Evolutionary conservation across 257 asterid species (phyloP).

Genomic region (Nyctanthes arbortristis): DNA sequence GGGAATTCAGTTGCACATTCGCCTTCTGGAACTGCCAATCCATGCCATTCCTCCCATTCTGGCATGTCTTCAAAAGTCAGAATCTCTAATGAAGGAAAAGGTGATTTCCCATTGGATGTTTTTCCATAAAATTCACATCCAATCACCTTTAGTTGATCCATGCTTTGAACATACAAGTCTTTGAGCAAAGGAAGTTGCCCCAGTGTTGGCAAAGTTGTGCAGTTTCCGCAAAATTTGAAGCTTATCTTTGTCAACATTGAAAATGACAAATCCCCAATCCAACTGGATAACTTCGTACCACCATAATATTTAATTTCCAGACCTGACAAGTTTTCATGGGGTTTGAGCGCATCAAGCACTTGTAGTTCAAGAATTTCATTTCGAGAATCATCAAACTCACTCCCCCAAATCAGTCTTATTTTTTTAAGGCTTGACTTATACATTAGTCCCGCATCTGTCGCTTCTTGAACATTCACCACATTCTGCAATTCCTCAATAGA

Average conservation of each 20-base stretch:
- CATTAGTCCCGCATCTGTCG: slow-evolving; percentile 23
- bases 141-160: slow-evolving; percentile 8
- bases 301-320: slow-evolving; percentile 17
- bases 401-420: slow-evolving; percentile 7
- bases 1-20: slow-evolving; percentile 3
- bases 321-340: slow-evolving; percentile 8
- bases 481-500: slow-evolving; percentile 14
- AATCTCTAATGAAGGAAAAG: slow-evolving; percentile 26
- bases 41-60: slow-evolving; percentile 28
- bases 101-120: background rate
- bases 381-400: slow-evolving; percentile 16
- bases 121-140: slow-evolving; percentile 24
- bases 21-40: background rate
- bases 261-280: slow-evolving; percentile 15
- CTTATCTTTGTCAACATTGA: slow-evolving; percentile 8
- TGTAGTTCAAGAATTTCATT: slow-evolving; percentile 12
- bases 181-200: slow-evolving; percentile 25
- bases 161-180: slow-evolving; percentile 19
- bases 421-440: slow-evolving; percentile 14
- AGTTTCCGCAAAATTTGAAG: slow-evolving; percentile 15
- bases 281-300: slow-evolving; percentile 18
- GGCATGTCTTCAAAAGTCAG: slow-evolving; percentile 27
- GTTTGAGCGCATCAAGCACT: slow-evolving; percentile 21
- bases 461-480: slow-evolving; percentile 15
- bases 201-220: slow-evolving; percentile 20